These are phyloP conservation scores for Rhizophagus clarus DNA, from an alignment of 192 early-diverging fungal genomes.

Conservation along the genomic window DNA sequence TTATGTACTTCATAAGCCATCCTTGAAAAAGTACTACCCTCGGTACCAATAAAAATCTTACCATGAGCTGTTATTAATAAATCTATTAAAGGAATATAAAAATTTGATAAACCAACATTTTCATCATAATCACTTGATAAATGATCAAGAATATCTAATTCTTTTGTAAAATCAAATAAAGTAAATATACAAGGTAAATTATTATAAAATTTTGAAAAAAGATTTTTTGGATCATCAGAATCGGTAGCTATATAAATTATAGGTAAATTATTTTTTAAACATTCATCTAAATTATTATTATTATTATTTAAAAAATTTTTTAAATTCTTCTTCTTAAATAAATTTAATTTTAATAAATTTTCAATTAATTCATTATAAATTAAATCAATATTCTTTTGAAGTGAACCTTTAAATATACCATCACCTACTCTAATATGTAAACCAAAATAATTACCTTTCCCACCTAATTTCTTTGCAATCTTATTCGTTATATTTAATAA, in stretches of 20 bases:
- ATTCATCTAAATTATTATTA: no score
- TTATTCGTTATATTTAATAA: background rate
- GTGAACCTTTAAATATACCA: background rate
- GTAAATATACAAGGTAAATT: background rate
- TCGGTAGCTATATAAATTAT: background rate
- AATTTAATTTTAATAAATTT: background rate
- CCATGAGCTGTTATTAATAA: background rate
- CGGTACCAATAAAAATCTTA: background rate
- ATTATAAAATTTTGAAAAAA: background rate
- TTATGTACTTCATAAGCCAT: background rate
- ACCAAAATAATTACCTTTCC: background rate
- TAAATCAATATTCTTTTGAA: background rate
- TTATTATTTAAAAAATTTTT: no score
- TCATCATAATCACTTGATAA: background rate
- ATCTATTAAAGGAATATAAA: conserved; percentile 1
- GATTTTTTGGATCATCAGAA: background rate
- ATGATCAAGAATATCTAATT: background rate
- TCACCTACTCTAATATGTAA: background rate
- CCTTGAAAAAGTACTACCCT: background rate
- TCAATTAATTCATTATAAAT: background rate
- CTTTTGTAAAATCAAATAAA: background rate
- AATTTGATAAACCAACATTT: background rate
- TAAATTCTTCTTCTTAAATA: background rate
- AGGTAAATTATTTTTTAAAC: background rate
- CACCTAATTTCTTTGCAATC: background rate